These are phyloP conservation scores for Globisporangium spiculum DNA, from an alignment of 352 stramenopile genomes.

Conservation along the genomic window DNA sequence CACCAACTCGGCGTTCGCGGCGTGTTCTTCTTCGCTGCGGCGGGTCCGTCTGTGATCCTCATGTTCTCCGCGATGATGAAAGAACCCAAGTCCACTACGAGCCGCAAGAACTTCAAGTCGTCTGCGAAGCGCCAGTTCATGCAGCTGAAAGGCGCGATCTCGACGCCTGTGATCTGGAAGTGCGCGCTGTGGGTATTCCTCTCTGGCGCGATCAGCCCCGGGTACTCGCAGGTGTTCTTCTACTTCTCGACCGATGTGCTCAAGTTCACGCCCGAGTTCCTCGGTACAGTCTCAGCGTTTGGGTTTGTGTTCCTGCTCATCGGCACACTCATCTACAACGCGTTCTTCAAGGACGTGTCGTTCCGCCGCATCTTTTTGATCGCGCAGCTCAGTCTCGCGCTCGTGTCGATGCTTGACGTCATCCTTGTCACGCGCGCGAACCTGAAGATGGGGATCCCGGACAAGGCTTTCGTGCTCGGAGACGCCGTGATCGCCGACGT, in stretches of 20 bases:
- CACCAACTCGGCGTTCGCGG: conserved; percentile 88
- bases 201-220: conserved; percentile 91
- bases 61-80: conserved; percentile 87
- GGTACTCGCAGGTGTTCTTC: conserved; percentile 93
- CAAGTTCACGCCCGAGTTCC: conserved; percentile 93
- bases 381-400: conserved; percentile 68
- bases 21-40: conserved; percentile 91
- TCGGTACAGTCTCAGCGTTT: conserved; percentile 84
- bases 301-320: conserved; percentile 79
- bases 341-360: conserved; percentile 86
- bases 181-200: conserved; percentile 96
- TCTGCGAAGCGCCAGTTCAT: conserved; percentile 50
- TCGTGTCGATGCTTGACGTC: conserved; percentile 74
- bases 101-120: conserved; percentile 42
- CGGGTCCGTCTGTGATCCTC: conserved; percentile 89
- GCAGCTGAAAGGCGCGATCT: conserved; percentile 77
- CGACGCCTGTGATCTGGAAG: conserved; percentile 92
- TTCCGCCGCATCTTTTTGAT: conserved; percentile 94
- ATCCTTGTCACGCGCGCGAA: conserved; percentile 93
- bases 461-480: conserved; percentile 94
- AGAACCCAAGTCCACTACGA: conserved; percentile 61
- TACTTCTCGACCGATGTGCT: conserved; percentile 96
- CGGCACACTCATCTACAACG: conserved; percentile 82
- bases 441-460: conserved; percentile 89
- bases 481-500: conserved; percentile 91